These are phyloP conservation scores for Penicillium riverlandense DNA, from an alignment of 495 filamentous ascomycete genomes.

Conservation along the genomic window DNA sequence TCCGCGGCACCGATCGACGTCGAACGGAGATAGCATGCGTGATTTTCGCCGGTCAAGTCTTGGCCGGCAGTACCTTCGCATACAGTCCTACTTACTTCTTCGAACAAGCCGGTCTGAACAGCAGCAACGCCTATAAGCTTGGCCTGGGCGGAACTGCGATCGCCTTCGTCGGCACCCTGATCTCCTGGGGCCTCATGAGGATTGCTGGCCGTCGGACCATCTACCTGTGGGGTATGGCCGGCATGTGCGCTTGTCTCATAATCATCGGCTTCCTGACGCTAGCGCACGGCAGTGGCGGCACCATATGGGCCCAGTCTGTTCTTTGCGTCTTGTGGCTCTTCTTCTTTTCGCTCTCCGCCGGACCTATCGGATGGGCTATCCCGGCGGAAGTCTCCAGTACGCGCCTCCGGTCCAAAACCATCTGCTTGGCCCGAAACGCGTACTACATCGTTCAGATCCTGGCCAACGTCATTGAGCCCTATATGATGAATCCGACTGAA, in stretches of 20 bases:
- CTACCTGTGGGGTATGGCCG: conserved; percentile 41
- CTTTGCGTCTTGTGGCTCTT: conserved; percentile 37
- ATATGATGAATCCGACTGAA: conserved; percentile 28
- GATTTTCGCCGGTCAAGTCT: conserved; percentile 18
- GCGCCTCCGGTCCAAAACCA: conserved; percentile 28
- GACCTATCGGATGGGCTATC: conserved; percentile 31
- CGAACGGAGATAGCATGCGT: conserved; percentile 32
- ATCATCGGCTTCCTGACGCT: conserved; percentile 32
- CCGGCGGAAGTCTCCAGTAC: conserved; percentile 30
- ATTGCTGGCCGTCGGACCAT: conserved; percentile 42
- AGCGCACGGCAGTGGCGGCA: conserved; percentile 8
- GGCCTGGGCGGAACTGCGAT: conserved; percentile 33
- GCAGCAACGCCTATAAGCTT: conserved; percentile 16
- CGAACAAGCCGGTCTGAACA: conserved; percentile 26
- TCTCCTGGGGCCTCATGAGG: conserved; percentile 45
- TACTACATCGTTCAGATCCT: conserved; percentile 28
- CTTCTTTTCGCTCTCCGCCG: conserved; percentile 31
- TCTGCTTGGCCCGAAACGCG: conserved; percentile 24
- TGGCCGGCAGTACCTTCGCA: conserved; percentile 23
- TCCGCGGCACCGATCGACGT: conserved; percentile 29
- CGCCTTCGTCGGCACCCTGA: conserved; percentile 43
- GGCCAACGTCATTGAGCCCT: conserved; percentile 22
- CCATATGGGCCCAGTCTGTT: conserved; percentile 19
- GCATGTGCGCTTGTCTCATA: conserved; percentile 35
- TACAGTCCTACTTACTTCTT: conserved; percentile 39